A percentile compares a stretch with the other conserved stretches of the same genome.
phyloP scores from a whole-genome alignment of 2,329 filamentous ascomycete species.

The Curvularia sp. region DNA sequence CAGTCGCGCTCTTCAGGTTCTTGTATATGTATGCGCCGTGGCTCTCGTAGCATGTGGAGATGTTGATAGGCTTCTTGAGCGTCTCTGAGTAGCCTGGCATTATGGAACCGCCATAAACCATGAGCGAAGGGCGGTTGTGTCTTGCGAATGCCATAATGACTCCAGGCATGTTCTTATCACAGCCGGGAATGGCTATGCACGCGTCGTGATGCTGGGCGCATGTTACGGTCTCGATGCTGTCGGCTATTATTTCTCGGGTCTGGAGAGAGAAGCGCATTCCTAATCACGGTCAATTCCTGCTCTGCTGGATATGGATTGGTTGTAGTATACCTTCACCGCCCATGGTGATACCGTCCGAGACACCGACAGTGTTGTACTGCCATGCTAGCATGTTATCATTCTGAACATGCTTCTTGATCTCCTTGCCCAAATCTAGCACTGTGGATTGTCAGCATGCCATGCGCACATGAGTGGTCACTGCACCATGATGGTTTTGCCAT shows the following conservation, averaged over 20 bases:
- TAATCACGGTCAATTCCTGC: slow-evolving; percentile 45
- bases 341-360: slow-evolving; percentile 95
- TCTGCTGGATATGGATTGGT: background rate
- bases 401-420: slow-evolving; percentile 80
- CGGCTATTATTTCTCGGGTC: slow-evolving; percentile 88
- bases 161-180: slow-evolving; percentile 98
- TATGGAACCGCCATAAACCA: slow-evolving; percentile 95
- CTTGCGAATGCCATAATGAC: slow-evolving; percentile 88
- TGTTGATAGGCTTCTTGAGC: slow-evolving; percentile 81
- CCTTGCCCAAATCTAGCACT: slow-evolving; percentile 86
- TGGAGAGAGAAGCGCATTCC: slow-evolving; percentile 95
- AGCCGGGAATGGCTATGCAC: slow-evolving; percentile 90
- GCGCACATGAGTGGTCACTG: slow-evolving; percentile 12
- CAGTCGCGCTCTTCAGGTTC: slow-evolving; percentile 72
- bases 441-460: slow-evolving; percentile 21
- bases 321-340: slow-evolving; percentile 74
- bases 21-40: slow-evolving; percentile 82
- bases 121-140: slow-evolving; percentile 89
- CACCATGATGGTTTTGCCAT: slow-evolving; percentile 8
- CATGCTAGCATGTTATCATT: slow-evolving; percentile 89
- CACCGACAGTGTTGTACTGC: slow-evolving; percentile 92
- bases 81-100: slow-evolving; percentile 82
- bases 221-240: slow-evolving; percentile 92
- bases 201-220: slow-evolving; percentile 92
- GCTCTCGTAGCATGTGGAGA: slow-evolving; percentile 87